A percentile compares a stretch with the other conserved stretches of the same genome.
Evolutionary conservation across 2,329 filamentous ascomycete genomes (phyloP).

Genomic region (Colletotrichum lentis): DNA sequence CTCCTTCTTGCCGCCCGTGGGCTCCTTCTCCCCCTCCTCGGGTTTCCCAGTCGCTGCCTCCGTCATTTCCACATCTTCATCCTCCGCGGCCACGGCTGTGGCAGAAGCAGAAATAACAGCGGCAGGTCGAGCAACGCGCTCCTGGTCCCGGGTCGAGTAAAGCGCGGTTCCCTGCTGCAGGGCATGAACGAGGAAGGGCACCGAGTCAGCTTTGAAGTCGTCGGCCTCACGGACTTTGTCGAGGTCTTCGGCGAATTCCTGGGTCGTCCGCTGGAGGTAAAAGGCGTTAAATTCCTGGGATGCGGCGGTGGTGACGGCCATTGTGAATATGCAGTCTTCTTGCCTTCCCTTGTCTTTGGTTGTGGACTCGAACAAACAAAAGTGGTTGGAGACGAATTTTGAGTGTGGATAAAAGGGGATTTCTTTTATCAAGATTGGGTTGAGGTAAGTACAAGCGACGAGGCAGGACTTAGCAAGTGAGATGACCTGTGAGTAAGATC

Average conservation of each 20-base stretch:
- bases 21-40: slow-evolving; percentile 3
- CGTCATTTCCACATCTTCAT: slow-evolving; percentile 19
- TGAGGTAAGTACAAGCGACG: background rate
- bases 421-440: background rate
- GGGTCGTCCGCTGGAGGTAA: slow-evolving; percentile 74
- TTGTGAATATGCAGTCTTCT: background rate
- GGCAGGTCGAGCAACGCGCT: slow-evolving; percentile 35
- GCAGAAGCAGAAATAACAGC: background rate
- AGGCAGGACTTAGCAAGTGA: background rate
- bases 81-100: slow-evolving; percentile 2
- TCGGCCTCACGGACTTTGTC: slow-evolving; percentile 73
- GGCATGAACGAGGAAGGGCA: slow-evolving; percentile 72
- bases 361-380: background rate
- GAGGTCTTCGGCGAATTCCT: slow-evolving; percentile 77
- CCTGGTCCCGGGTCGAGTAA: slow-evolving; percentile 61
- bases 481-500: background rate
- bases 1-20: slow-evolving; percentile 20
- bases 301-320: slow-evolving; percentile 13
- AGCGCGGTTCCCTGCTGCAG: slow-evolving; percentile 72
- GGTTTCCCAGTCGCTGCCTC: background rate
- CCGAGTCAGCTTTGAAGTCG: slow-evolving; percentile 73
- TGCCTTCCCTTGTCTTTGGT: background rate
- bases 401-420: background rate
- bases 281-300: slow-evolving; percentile 64
- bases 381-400: background rate